Evolutionary conservation across 495 filamentous ascomycete species (phyloP).

Genomic region (Letharia columbiana): DNA sequence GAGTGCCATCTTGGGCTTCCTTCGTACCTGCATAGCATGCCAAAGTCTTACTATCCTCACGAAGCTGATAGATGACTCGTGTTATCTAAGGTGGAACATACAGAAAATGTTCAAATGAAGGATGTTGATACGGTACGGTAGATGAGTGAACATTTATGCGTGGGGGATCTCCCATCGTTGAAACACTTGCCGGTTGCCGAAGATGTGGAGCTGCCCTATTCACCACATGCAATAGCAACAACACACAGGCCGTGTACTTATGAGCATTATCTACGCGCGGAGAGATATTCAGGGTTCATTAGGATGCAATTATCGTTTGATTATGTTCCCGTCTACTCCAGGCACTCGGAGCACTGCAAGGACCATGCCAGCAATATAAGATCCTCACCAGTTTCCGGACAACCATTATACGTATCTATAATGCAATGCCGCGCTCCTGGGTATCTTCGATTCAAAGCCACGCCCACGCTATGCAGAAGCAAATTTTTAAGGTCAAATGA

Average conservation of each 20-base stretch:
- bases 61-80: background rate
- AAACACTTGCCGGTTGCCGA: background rate
- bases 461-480: constrained; percentile 13
- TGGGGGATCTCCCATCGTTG: background rate
- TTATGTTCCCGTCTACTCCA: background rate
- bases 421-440: background rate
- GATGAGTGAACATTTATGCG: background rate
- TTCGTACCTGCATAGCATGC: background rate
- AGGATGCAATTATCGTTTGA: background rate
- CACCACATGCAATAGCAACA: background rate
- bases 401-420: background rate
- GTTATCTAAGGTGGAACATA: background rate
- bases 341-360: background rate
- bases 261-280: background rate
- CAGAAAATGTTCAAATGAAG: too few relatives aligned
- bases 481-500: background rate
- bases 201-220: background rate
- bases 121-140: background rate
- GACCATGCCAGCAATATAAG: background rate
- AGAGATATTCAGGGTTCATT: background rate
- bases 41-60: background rate
- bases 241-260: background rate
- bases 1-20: background rate
- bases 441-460: constrained; percentile 12
- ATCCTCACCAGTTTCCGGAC: background rate